Conservation (phyloP, 768 basidiomycete genomes). For the Aureoboletus auriporus region DNA sequence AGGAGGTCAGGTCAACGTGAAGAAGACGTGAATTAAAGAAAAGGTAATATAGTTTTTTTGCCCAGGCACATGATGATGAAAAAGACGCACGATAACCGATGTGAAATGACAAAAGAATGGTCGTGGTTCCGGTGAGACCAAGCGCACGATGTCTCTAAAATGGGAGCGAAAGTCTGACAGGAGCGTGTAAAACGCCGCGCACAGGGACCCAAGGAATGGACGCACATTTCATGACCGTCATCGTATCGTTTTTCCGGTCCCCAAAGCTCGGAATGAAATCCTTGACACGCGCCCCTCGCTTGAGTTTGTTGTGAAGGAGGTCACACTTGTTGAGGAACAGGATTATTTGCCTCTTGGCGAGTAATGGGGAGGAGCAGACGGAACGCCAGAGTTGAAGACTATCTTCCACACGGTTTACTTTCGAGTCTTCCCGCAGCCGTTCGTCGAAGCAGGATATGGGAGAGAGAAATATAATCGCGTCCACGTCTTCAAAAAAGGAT, state of each 20-base stretch:
- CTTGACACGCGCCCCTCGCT: slow-evolving; percentile 58
- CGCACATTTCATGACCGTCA: slow-evolving; percentile 69
- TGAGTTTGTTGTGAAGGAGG: slow-evolving; percentile 67
- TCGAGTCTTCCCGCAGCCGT: slow-evolving; percentile 62
- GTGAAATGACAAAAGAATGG: slow-evolving; percentile 73
- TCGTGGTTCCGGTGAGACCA: slow-evolving; percentile 58
- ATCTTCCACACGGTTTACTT: slow-evolving; percentile 73
- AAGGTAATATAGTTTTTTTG: too few relatives aligned
- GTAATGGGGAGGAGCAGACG: slow-evolving; percentile 65
- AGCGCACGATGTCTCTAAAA: slow-evolving; percentile 69
- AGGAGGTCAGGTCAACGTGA: slow-evolving; percentile 1
- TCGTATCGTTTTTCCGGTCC: slow-evolving; percentile 64
- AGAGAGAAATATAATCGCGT: slow-evolving; percentile 78
- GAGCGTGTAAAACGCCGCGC: neutral
- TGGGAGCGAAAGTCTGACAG: slow-evolving; percentile 71
- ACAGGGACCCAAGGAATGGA: slow-evolving; percentile 2
- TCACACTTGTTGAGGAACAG: slow-evolving; percentile 69
- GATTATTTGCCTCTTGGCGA: slow-evolving; percentile 50
- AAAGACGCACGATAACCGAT: slow-evolving; percentile 64
- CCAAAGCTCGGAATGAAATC: slow-evolving; percentile 73
- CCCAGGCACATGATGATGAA: too few relatives aligned
- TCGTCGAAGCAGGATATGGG: slow-evolving; percentile 82
- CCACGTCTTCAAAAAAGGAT: slow-evolving; percentile 78
- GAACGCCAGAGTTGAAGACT: slow-evolving; percentile 73
- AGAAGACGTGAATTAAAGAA: neutral